These are phyloP conservation scores for Cyberlindnera sargentensis DNA, from an alignment of 805 yeast species.

Conservation along the genomic window DNA sequence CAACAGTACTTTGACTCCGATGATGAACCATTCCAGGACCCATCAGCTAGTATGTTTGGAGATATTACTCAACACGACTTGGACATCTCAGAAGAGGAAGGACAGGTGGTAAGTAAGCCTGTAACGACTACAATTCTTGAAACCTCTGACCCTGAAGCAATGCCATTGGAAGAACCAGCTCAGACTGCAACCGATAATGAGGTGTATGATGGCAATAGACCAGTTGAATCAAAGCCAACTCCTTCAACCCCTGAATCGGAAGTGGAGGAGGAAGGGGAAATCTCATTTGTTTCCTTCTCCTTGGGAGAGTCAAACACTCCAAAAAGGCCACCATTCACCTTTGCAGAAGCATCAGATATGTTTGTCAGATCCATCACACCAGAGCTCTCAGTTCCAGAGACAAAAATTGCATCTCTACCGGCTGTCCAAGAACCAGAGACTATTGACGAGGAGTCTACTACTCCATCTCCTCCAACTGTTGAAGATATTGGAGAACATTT, in stretches of 20 bases:
- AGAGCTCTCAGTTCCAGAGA: neutral
- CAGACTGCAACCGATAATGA: neutral
- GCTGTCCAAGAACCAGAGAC: neutral
- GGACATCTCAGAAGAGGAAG: neutral
- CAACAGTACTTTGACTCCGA: constrained; percentile 20
- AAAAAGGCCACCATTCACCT: constrained; percentile 1
- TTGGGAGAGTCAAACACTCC: neutral
- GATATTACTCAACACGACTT: constrained; percentile 11
- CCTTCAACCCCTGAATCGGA: too few species aligned
- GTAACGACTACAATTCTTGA: too few species aligned
- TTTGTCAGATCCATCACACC: constrained; percentile 8
- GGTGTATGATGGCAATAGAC: neutral
- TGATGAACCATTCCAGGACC: constrained; percentile 19
- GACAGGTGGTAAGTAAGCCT: neutral
- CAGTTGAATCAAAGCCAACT: too few species aligned
- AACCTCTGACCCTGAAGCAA: too few species aligned
- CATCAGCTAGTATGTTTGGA: constrained; percentile 21
- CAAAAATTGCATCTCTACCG: too few species aligned
- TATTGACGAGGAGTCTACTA: too few species aligned
- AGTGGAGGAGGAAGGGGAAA: too few species aligned
- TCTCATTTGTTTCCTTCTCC: constrained; percentile 18
- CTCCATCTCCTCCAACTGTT: neutral
- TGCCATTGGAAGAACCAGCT: neutral
- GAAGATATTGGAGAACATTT: neutral
- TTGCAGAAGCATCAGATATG: constrained; percentile 12